Evolutionary conservation across 805 yeast species (phyloP).

Genomic region (Candida tallmaniae): DNA sequence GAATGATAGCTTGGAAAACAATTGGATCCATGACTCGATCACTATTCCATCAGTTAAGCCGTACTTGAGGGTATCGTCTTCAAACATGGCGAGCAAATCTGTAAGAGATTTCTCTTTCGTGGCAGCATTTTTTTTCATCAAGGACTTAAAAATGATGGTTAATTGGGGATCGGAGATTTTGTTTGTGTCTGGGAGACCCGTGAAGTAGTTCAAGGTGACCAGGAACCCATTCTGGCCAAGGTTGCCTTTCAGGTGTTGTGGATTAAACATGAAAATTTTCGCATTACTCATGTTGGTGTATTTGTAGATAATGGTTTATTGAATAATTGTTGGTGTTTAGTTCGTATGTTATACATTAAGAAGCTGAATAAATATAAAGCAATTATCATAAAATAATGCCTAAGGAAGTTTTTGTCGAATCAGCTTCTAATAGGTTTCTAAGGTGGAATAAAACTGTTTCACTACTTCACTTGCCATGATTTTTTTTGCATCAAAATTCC

Average conservation of each 20-base stretch:
- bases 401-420: too few species aligned
- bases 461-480: slow-evolving; percentile 40
- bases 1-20: slow-evolving; percentile 74
- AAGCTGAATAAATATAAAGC: too few species aligned
- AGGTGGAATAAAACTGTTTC: slow-evolving; percentile 23
- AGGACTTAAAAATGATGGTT: slow-evolving; percentile 65
- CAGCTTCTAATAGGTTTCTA: slow-evolving; percentile 4
- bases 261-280: slow-evolving; percentile 8
- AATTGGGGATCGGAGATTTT: slow-evolving; percentile 40
- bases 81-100: slow-evolving; percentile 41
- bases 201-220: slow-evolving; percentile 68
- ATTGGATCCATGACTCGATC: slow-evolving; percentile 67
- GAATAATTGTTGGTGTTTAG: too few species aligned
- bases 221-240: slow-evolving; percentile 38
- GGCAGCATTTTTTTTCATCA: slow-evolving; percentile 74
- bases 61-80: slow-evolving; percentile 28
- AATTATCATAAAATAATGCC: too few species aligned
- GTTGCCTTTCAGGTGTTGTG: slow-evolving; percentile 9
- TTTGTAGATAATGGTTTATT: too few species aligned
- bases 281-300: too few species aligned
- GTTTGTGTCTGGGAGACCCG: slow-evolving; percentile 65
- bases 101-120: slow-evolving; percentile 77
- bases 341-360: too few species aligned
- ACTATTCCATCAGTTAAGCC: slow-evolving; percentile 51
- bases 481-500: slow-evolving; percentile 55